Evolutionary conservation across 306 rosid species (phyloP), one percentile per base, ranked within the genome.

Genomic region (Carpinus fangiana): DNA sequence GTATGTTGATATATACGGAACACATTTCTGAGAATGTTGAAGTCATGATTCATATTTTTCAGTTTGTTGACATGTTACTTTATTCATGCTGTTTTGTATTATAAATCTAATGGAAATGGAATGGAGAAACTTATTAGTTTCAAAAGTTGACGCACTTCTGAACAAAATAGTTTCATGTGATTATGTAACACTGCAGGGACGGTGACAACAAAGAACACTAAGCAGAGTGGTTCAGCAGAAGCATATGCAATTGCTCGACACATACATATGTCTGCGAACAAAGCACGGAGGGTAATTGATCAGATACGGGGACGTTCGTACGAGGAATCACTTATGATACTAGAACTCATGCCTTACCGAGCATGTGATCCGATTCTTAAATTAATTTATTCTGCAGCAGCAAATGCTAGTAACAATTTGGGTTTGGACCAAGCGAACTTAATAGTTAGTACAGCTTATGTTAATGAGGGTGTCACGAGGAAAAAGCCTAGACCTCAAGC

Each of bases 371-470:
- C 86, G 67, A 75, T 89, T 78, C 77, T 88, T 2, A 79, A 84
- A 73, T 84, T 88, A 71, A 85, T 88, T 54, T 75, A 79, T 75
- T 88, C 90, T 5, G 88, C 88, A 53, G 88, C 84, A 55, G 85
- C 92, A 48, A 88, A 86, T 80, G 90, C 88, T 13, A 76, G 73
- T 77, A 34, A 88, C 55, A 88, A 88, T 76, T 17, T 88, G 81
- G 89, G 91, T 79, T 76, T 88, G 66, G 81, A 68, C 79, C 78
- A 85, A 68, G 80, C 83, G 71, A 86, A 80, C 81, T 81, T 88
- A 54, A 4, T 85, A n/a, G 76, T 88, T 48, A 85, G 91, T 34
- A 81, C 80, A 79, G 89, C 85, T 1, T 84, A 76, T 73, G 91
- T 88, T 43, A 79, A 83, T 60, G 91, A 81, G 82, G 91, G 89